Evolutionary conservation across 2,329 filamentous ascomycete species (phyloP).

Genomic region (Botryotinia convoluta): DNA sequence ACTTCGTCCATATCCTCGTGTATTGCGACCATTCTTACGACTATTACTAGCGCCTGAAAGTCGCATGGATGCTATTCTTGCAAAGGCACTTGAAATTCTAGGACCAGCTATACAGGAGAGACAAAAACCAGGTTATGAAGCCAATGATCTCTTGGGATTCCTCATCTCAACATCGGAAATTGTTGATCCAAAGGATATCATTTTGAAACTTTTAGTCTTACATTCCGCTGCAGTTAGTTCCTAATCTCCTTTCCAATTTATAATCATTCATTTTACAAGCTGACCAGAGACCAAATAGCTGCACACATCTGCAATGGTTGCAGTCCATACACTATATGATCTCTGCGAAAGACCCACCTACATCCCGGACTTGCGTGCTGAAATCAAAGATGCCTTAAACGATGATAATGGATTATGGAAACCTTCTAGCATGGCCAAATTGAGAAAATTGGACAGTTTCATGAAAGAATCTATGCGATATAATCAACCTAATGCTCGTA

Average conservation of each 20-base stretch:
- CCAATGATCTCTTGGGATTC: constrained; percentile 8
- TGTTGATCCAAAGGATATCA: neutral
- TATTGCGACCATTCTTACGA: neutral
- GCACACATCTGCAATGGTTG: constrained; percentile 43
- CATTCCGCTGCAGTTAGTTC: neutral
- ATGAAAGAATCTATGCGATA: constrained; percentile 17
- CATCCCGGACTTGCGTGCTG: constrained; percentile 29
- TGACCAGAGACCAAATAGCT: neutral
- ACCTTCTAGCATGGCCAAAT: neutral
- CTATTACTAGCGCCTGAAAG: neutral
- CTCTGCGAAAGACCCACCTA: constrained; percentile 50
- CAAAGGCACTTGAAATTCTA: neutral
- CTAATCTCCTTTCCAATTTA: neutral
- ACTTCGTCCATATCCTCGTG: neutral
- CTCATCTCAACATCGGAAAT: neutral
- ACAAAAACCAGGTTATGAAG: neutral
- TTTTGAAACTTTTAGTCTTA: constrained; percentile 10
- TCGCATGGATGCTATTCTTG: constrained; percentile 15
- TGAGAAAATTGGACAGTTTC: constrained; percentile 14
- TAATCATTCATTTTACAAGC: neutral
- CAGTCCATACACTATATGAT: constrained; percentile 51
- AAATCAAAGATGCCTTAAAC: constrained; percentile 36
- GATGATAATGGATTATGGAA: constrained; percentile 5
- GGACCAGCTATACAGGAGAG: constrained; percentile 6
- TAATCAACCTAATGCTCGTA: constrained; percentile 9